A percentile compares a stretch with the other conserved stretches of the same genome.
These are phyloP conservation scores for Fusarium phyllophilum DNA, from an alignment of 2,329 filamentous ascomycete genomes.

Conservation along the genomic window DNA sequence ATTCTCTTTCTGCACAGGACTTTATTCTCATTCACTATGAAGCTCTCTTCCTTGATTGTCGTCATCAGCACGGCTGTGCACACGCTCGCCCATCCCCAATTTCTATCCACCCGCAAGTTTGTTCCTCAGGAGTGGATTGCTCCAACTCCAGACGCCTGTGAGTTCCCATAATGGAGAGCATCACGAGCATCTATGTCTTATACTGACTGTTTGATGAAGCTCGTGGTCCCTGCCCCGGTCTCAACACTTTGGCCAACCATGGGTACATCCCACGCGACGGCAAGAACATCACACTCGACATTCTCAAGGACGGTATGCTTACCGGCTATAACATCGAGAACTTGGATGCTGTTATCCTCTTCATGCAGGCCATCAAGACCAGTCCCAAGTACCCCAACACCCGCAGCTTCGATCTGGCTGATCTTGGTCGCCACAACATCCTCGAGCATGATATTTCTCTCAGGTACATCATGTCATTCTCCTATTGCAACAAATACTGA, in stretches of 20 bases:
- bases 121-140: constrained; percentile 10
- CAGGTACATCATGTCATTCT: background rate
- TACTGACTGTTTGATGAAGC: background rate
- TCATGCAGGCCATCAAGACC: constrained; percentile 5
- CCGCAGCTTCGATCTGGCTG: background rate
- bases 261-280: constrained; percentile 6
- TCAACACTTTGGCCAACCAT: constrained; percentile 11
- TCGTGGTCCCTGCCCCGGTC: constrained; percentile 6
- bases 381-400: background rate
- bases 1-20: background rate
- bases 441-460: constrained; percentile 10
- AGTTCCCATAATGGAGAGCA: background rate
- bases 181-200: background rate
- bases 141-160: background rate
- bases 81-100: background rate
- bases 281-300: background rate
- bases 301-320: constrained; percentile 2
- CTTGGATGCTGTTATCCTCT: background rate
- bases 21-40: background rate
- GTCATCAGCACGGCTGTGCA: background rate
- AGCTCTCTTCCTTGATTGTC: background rate
- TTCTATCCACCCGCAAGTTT: background rate
- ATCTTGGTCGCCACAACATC: constrained; percentile 1
- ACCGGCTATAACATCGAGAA: constrained; percentile 2
- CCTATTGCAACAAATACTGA: rapidly evolving